Evolutionary conservation across 2,329 filamentous ascomycete genomes (phyloP).

Genomic region (Claviceps purpurea): DNA sequence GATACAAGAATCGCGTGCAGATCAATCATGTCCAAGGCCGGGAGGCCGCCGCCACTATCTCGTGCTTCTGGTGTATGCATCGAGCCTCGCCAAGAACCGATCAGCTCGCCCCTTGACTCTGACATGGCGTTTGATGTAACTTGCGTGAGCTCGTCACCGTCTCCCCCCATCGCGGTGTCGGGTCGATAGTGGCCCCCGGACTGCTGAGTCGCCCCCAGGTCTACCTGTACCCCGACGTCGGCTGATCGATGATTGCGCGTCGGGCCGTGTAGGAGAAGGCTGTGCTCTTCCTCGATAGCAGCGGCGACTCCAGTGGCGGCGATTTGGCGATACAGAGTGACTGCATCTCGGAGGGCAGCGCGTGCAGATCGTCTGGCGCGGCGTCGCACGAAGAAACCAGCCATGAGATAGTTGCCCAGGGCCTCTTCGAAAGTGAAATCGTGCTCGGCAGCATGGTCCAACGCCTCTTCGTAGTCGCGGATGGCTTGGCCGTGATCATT

Average conservation of each 20-base stretch:
- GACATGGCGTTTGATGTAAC: constrained; percentile 30
- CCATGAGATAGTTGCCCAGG: constrained; percentile 60
- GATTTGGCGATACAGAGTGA: constrained; percentile 54
- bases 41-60: constrained; percentile 48
- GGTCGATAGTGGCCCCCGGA: constrained; percentile 38
- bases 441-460: constrained; percentile 59
- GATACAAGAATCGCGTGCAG: constrained; percentile 65
- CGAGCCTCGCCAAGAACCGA: constrained; percentile 50
- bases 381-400: constrained; percentile 53
- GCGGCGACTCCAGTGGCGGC: constrained; percentile 57
- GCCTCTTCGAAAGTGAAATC: constrained; percentile 59
- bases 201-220: constrained; percentile 46
- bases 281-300: constrained; percentile 54
- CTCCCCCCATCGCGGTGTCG: constrained; percentile 25
- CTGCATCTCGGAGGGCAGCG: constrained; percentile 52
- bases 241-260: constrained; percentile 42
- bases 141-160: constrained; percentile 27
- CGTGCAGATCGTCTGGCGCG: constrained; percentile 55
- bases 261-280: constrained; percentile 50
- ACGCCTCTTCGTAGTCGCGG: constrained; percentile 51
- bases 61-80: constrained; percentile 33
- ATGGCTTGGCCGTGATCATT: constrained; percentile 45
- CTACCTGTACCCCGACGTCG: constrained; percentile 57
- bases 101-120: constrained; percentile 42
- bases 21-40: constrained; percentile 72